Conservation (phyloP, 1,139 yeast genomes). For the Debaryomycetaceae sp. region DNA sequence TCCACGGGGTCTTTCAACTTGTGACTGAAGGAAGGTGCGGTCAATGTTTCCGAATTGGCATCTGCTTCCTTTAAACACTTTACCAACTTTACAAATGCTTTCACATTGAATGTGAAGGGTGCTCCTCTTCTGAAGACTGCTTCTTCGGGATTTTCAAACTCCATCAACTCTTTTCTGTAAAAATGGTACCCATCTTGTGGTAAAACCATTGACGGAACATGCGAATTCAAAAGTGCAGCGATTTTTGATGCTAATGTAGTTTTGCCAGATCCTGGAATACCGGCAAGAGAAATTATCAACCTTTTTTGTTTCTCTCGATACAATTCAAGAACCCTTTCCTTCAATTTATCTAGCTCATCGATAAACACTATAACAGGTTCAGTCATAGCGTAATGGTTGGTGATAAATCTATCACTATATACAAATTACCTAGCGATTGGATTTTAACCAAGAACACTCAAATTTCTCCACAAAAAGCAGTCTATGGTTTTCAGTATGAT, state of each 20-base stretch:
- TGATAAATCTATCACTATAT: neutral
- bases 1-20: constrained; percentile 61
- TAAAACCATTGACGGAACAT: constrained; percentile 25
- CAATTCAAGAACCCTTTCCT: constrained; percentile 6
- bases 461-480: constrained; percentile 3
- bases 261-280: constrained; percentile 84
- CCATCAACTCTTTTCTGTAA: constrained; percentile 51
- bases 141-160: constrained; percentile 49
- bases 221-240: constrained; percentile 14
- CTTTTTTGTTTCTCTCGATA: constrained; percentile 18
- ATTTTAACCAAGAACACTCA: neutral
- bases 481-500: constrained; percentile 13
- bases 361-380: neutral
- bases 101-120: constrained; percentile 77
- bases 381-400: neutral
- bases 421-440: constrained; percentile 5
- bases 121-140: constrained; percentile 77
- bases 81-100: constrained; percentile 26
- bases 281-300: constrained; percentile 58
- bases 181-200: constrained; percentile 83
- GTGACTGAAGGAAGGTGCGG: constrained; percentile 80
- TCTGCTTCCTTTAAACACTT: constrained; percentile 14
- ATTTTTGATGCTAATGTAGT: constrained; percentile 54
- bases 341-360: constrained; percentile 7
- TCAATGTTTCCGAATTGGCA: constrained; percentile 19